Percentiles rank a stretch among this genome's conserved stretches.
phyloP scores from a whole-genome alignment of 1,284 basidiomycete species.

The Marasmius oreades region DNA sequence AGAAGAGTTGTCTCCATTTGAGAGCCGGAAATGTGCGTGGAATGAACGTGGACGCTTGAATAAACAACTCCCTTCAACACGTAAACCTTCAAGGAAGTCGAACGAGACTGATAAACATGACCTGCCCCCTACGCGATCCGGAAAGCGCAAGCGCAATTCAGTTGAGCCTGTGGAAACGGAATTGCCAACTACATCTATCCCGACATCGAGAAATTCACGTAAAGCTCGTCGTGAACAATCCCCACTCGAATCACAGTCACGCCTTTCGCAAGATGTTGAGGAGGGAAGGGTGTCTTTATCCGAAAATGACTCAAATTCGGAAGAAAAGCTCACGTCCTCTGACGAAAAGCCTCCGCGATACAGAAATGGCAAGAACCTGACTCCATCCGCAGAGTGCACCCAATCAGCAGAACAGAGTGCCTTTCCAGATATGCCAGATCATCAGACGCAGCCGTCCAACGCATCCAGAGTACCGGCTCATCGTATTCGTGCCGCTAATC shows the following conservation, averaged over 20 bases:
- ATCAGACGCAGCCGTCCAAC: not conserved
- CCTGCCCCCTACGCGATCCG: not conserved
- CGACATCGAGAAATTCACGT: not conserved
- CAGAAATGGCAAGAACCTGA: not conserved
- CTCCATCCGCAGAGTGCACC: not conserved
- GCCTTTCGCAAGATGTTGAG: conserved; percentile 6
- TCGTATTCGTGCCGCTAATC: conserved; percentile 44
- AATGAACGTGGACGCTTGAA: not conserved
- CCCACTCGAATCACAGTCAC: conserved; percentile 7
- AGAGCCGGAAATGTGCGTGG: conserved; percentile 49
- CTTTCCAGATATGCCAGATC: not conserved
- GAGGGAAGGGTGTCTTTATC: conserved; percentile 1
- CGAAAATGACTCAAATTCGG: conserved; percentile 31
- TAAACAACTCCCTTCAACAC: not conserved
- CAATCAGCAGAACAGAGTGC: not conserved
- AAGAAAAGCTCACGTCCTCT: conserved; percentile 16
- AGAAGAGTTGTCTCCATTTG: conserved; percentile 52
- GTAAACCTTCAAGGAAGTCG: not conserved
- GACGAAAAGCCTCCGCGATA: conserved; percentile 1
- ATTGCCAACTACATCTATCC: not conserved
- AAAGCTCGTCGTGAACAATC: not conserved
- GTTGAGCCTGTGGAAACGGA: not conserved
- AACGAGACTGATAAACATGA: not conserved
- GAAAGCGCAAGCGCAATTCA: not conserved
- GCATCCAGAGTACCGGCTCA: conserved; percentile 34